Percentiles rank a stretch among this genome's conserved stretches.
These are phyloP conservation scores for Saturnispora kantuleensis DNA, from an alignment of 805 yeast species.

Conservation along the genomic window DNA sequence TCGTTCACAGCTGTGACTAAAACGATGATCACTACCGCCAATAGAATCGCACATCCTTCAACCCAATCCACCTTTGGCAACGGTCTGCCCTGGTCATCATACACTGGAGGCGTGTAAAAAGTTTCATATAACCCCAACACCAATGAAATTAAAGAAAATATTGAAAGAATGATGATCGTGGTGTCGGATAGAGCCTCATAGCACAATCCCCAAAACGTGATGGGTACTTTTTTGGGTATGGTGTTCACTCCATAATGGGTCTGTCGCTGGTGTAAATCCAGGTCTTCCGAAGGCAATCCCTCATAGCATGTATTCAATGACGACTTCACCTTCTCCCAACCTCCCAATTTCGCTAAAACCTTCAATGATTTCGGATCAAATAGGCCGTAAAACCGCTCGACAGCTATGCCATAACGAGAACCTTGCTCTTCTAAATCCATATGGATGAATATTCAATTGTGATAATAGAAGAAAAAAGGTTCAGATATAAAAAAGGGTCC, in stretches of 20 bases:
- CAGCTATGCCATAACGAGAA: constrained; percentile 16
- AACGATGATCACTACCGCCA: constrained; percentile 85
- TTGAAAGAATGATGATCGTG: constrained; percentile 69
- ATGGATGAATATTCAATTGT: neutral
- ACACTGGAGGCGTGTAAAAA: constrained; percentile 70
- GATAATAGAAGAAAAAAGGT: neutral
- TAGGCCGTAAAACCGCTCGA: constrained; percentile 34
- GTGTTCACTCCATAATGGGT: constrained; percentile 56
- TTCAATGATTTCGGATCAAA: constrained; percentile 56
- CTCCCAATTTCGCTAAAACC: constrained; percentile 35
- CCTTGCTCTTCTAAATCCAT: constrained; percentile 12
- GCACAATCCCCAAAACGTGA: constrained; percentile 57
- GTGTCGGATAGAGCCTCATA: constrained; percentile 85
- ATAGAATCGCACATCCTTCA: constrained; percentile 95
- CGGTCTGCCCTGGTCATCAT: constrained; percentile 68
- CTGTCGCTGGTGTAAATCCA: constrained; percentile 29
- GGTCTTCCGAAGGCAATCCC: constrained; percentile 33
- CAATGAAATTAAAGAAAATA: constrained; percentile 83
- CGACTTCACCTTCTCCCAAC: constrained; percentile 28
- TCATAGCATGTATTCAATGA: constrained; percentile 25
- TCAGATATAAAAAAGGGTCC: no score
- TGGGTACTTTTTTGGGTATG: constrained; percentile 63
- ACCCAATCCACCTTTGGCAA: constrained; percentile 93
- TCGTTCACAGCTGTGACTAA: constrained; percentile 93
- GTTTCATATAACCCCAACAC: constrained; percentile 89